phyloP scores from a whole-genome alignment of 768 basidiomycete genomes.

The Tremella yokohamensis region DNA sequence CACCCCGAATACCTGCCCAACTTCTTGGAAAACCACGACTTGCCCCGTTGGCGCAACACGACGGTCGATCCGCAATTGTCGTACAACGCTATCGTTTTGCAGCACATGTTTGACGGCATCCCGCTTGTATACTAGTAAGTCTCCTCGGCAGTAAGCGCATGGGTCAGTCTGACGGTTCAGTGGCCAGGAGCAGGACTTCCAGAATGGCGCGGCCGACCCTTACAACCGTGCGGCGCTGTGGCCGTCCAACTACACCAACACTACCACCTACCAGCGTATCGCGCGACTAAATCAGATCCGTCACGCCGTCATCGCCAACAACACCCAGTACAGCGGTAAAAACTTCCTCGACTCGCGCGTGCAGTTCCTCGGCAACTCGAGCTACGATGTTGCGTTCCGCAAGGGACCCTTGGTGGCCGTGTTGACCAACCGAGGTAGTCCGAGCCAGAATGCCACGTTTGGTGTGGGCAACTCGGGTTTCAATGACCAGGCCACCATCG shows the following conservation, averaged over 20 bases:
- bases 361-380: constrained; percentile 28
- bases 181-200: constrained; percentile 48
- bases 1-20: constrained; percentile 42
- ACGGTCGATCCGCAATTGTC: constrained; percentile 43
- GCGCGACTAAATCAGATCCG: constrained; percentile 36
- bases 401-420: constrained; percentile 46
- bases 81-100: constrained; percentile 47
- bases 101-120: constrained; percentile 47
- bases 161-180: neutral
- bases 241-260: constrained; percentile 44
- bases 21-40: constrained; percentile 50
- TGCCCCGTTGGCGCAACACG: constrained; percentile 43
- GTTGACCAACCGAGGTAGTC: constrained; percentile 46
- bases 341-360: constrained; percentile 34
- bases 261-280: constrained; percentile 44
- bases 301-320: constrained; percentile 40
- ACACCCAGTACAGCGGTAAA: constrained; percentile 28
- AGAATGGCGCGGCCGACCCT: constrained; percentile 35
- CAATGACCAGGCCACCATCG: constrained; percentile 34
- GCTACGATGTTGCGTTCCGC: constrained; percentile 42
- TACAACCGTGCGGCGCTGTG: constrained; percentile 46
- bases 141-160: constrained; percentile 1
- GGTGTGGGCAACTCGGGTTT: constrained; percentile 36
- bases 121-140: constrained; percentile 38
- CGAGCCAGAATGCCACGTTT: constrained; percentile 31